phyloP scores from a whole-genome alignment of 352 stramenopile species.

The Elongisporangium senticosum region DNA sequence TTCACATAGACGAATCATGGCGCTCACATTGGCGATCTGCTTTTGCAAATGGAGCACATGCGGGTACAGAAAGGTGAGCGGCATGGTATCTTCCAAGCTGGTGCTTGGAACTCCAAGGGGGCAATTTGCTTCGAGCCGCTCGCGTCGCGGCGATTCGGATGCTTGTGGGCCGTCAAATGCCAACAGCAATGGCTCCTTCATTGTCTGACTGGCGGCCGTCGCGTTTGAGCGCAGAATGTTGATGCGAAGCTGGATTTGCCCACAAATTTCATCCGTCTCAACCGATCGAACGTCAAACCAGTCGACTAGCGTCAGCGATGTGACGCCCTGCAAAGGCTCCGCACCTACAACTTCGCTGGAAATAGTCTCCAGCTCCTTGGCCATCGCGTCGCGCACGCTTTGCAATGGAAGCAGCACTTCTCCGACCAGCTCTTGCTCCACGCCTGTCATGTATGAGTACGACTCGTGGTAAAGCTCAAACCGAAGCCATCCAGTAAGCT shows the following conservation, averaged over 20 bases:
- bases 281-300: slow-evolving; percentile 73
- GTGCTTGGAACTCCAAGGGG: slow-evolving; percentile 29
- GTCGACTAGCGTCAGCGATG: slow-evolving; percentile 64
- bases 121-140: slow-evolving; percentile 34
- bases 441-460: slow-evolving; percentile 71
- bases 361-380: slow-evolving; percentile 7
- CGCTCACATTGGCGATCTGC: slow-evolving; percentile 49
- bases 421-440: slow-evolving; percentile 69
- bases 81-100: slow-evolving; percentile 57
- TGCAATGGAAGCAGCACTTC: slow-evolving; percentile 70
- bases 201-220: background rate
- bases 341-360: slow-evolving; percentile 15
- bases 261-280: slow-evolving; percentile 49
- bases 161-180: background rate
- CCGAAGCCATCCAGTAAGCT: slow-evolving; percentile 57
- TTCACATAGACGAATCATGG: slow-evolving; percentile 65
- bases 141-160: slow-evolving; percentile 13
- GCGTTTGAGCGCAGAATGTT: slow-evolving; percentile 62
- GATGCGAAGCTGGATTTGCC: slow-evolving; percentile 69
- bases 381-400: slow-evolving; percentile 59
- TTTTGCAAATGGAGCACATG: slow-evolving; percentile 66
- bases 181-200: background rate
- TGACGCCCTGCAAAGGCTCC: slow-evolving; percentile 31
- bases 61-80: slow-evolving; percentile 63
- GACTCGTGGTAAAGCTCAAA: slow-evolving; percentile 74